Evolutionary conservation across 345 rosid species (phyloP).

Genomic region (Microcos paniculata): DNA sequence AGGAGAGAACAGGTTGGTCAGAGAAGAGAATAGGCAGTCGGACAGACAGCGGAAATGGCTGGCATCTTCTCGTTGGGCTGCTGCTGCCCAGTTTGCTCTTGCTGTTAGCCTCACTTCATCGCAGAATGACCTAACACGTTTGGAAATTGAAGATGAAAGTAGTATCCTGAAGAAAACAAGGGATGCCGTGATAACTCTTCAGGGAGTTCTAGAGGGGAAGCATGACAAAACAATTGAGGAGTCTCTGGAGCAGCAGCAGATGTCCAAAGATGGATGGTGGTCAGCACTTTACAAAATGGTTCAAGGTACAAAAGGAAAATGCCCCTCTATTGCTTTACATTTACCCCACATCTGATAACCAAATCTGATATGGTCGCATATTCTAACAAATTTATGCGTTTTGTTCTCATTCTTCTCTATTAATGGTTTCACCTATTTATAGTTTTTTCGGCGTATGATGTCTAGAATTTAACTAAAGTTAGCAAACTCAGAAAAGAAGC

Average conservation of each 20-base stretch:
- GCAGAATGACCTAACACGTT: conserved; percentile 58
- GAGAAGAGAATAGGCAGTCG: conserved; percentile 40
- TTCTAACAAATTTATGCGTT: too few species aligned
- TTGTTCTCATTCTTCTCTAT: too few species aligned
- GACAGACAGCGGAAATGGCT: conserved; percentile 73
- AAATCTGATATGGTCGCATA: background rate
- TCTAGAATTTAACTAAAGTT: background rate
- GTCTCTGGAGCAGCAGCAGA: conserved; percentile 43
- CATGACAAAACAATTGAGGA: conserved; percentile 61
- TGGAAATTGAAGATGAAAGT: conserved; percentile 49
- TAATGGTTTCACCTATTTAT: too few species aligned
- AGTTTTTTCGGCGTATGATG: background rate
- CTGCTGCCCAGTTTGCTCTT: conserved; percentile 72
- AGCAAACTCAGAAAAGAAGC: background rate
- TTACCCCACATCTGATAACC: too few species aligned
- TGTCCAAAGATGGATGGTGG: conserved; percentile 85
- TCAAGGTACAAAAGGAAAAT: conserved; percentile 55
- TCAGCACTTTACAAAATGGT: conserved; percentile 78
- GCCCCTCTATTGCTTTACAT: background rate
- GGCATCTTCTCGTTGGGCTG: conserved; percentile 89
- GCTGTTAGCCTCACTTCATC: conserved; percentile 76
- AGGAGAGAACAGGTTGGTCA: conserved; percentile 38
- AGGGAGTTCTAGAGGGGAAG: conserved; percentile 78
- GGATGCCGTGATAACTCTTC: conserved; percentile 72
- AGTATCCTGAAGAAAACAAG: conserved; percentile 68